Conservation (phyloP, 2,329 filamentous ascomycete species). For the Pestalotiopsis sp. region DNA sequence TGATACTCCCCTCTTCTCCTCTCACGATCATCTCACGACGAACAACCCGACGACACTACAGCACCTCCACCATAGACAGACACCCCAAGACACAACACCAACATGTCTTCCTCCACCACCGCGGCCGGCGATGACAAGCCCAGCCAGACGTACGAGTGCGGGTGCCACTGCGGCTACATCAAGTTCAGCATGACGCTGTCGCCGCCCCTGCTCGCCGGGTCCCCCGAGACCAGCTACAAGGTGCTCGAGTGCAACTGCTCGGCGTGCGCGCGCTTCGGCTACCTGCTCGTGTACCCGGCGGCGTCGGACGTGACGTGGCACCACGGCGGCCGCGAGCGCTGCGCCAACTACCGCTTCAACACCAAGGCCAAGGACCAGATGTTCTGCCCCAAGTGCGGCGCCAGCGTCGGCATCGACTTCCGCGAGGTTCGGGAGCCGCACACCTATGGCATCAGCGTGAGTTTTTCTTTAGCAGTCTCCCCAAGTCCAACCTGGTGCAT, state of each 20-base stretch:
- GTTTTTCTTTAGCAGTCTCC: constrained; percentile 18
- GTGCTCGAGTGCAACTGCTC: constrained; percentile 57
- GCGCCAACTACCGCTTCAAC: constrained; percentile 47
- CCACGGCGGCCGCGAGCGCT: constrained; percentile 38
- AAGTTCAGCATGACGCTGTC: constrained; percentile 50
- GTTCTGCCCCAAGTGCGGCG: constrained; percentile 50
- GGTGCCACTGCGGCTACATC: constrained; percentile 57
- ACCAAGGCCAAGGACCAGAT: constrained; percentile 49
- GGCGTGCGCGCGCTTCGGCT: constrained; percentile 52
- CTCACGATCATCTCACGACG: no score
- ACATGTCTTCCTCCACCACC: not conserved
- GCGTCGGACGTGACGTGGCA: constrained; percentile 45
- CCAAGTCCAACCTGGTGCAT: not conserved
- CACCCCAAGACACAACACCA: not conserved
- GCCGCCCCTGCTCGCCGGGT: constrained; percentile 43
- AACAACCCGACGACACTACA: no score
- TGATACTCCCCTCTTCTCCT: no score
- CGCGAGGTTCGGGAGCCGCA: constrained; percentile 26
- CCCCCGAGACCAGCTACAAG: constrained; percentile 33
- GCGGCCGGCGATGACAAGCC: constrained; percentile 15
- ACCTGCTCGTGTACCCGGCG: constrained; percentile 49
- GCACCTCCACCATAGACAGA: no score
- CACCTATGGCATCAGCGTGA: constrained; percentile 47
- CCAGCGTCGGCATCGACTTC: constrained; percentile 51
- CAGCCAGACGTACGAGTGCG: constrained; percentile 46